phyloP scores from a whole-genome alignment of 2,329 filamentous ascomycete genomes.

The Cordyceps cateniannulata region DNA sequence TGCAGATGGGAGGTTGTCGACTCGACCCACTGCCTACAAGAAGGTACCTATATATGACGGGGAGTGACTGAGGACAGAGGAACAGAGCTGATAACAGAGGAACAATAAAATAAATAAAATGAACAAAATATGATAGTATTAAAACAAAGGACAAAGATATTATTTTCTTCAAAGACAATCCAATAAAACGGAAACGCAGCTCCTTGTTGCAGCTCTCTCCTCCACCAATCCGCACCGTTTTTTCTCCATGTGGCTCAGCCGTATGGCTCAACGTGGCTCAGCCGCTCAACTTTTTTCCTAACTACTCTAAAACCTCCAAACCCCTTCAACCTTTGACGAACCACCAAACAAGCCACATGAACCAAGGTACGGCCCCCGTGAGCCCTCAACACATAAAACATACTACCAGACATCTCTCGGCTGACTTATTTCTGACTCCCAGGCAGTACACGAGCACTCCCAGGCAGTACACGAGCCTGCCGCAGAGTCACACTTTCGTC shows the following conservation, averaged over 20 bases:
- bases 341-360: background rate
- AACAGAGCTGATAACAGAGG: too few species aligned
- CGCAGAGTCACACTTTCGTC: too few species aligned
- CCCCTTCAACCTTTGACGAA: background rate
- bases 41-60: too few species aligned
- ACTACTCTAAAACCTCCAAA: too few species aligned
- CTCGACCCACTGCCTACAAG: too few species aligned
- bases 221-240: background rate
- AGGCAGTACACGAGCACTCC: background rate
- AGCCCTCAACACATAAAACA: background rate
- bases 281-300: background rate
- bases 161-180: too few species aligned
- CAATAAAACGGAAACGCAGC: too few species aligned
- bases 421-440: background rate
- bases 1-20: too few species aligned
- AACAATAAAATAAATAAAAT: too few species aligned
- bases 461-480: background rate
- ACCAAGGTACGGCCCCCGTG: background rate
- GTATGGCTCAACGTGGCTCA: background rate
- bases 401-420: background rate
- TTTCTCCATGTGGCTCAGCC: background rate
- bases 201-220: background rate
- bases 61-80: too few species aligned
- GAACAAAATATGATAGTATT: too few species aligned
- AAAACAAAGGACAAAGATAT: too few species aligned